These are phyloP conservation scores for Trichosporon faecale DNA, from an alignment of 1,284 basidiomycete species.

Conservation along the genomic window DNA sequence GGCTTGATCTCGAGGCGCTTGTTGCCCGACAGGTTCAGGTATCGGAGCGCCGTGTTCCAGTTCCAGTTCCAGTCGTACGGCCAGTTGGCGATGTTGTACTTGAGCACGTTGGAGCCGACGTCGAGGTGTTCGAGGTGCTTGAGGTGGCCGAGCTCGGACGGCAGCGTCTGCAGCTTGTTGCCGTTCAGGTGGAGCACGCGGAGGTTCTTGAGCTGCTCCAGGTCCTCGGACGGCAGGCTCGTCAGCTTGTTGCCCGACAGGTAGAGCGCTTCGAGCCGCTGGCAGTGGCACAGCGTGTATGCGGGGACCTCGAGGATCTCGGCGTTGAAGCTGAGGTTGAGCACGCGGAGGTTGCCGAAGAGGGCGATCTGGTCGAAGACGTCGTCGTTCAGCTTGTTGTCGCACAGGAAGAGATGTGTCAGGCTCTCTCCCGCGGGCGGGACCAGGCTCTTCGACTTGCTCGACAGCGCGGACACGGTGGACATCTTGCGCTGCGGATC, in stretches of 20 bases:
- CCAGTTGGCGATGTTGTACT: constrained; percentile 98
- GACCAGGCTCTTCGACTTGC: constrained; percentile 54
- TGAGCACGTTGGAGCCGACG: constrained; percentile 89
- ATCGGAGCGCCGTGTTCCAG: constrained; percentile 88
- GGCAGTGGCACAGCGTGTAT: constrained; percentile 69
- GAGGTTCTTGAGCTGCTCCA: constrained; percentile 66
- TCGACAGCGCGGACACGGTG: constrained; percentile 55
- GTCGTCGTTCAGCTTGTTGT: constrained; percentile 85
- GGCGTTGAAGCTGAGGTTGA: constrained; percentile 95
- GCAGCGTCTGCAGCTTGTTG: constrained; percentile 88
- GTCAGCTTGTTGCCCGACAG: constrained; percentile 91
- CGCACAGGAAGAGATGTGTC: constrained; percentile 72
- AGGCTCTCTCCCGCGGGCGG: constrained; percentile 27
- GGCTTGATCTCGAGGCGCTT: constrained; percentile 84
- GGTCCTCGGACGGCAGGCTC: constrained; percentile 81
- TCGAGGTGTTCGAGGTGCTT: constrained; percentile 78
- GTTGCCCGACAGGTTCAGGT: constrained; percentile 84
- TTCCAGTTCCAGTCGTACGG: constrained; percentile 99
- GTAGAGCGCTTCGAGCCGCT: constrained; percentile 77
- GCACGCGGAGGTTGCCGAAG: constrained; percentile 70
- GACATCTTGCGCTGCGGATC: constrained; percentile 29
- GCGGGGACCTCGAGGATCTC: constrained; percentile 78
- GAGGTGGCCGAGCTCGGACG: constrained; percentile 83
- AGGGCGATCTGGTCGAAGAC: constrained; percentile 70
- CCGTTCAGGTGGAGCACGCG: constrained; percentile 84